These are phyloP conservation scores for Lotmaria passim DNA, from an alignment of 208 protist genomes.

Conservation along the genomic window DNA sequence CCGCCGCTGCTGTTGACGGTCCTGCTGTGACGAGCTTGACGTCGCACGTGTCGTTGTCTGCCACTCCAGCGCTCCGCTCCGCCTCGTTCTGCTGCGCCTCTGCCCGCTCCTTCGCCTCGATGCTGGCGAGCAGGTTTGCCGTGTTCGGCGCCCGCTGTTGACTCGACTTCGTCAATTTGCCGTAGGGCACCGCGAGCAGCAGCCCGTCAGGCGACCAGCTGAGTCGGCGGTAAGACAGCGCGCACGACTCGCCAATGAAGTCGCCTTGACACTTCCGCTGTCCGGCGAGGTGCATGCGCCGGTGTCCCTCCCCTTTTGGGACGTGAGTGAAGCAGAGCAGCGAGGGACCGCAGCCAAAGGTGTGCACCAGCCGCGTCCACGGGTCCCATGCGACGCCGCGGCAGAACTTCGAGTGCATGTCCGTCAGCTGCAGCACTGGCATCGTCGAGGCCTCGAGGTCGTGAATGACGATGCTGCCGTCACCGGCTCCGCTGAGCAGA, in stretches of 20 bases:
- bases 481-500: conserved; percentile 70
- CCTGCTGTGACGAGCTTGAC: background rate
- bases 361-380: conserved; percentile 71
- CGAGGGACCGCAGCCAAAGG: conserved; percentile 72
- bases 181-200: conserved; percentile 81
- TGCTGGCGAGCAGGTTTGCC: conserved; percentile 36
- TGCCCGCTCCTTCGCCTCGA: conserved; percentile 34
- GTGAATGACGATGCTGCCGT: conserved; percentile 86
- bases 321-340: conserved; percentile 74
- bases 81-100: conserved; percentile 15
- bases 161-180: conserved; percentile 44
- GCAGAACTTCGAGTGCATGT: conserved; percentile 83
- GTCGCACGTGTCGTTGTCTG: background rate
- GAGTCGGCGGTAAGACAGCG: conserved; percentile 76
- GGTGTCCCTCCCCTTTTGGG: conserved; percentile 28
- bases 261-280: conserved; percentile 70
- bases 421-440: conserved; percentile 70
- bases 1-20: background rate
- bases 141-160: conserved; percentile 13
- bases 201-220: conserved; percentile 82
- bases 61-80: background rate
- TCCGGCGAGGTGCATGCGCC: conserved; percentile 54
- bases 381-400: conserved; percentile 89
- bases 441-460: conserved; percentile 70
- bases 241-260: conserved; percentile 79